These are phyloP conservation scores for Acephala macrosclerotiorum DNA, from an alignment of 2,329 filamentous ascomycete species.

Conservation along the genomic window DNA sequence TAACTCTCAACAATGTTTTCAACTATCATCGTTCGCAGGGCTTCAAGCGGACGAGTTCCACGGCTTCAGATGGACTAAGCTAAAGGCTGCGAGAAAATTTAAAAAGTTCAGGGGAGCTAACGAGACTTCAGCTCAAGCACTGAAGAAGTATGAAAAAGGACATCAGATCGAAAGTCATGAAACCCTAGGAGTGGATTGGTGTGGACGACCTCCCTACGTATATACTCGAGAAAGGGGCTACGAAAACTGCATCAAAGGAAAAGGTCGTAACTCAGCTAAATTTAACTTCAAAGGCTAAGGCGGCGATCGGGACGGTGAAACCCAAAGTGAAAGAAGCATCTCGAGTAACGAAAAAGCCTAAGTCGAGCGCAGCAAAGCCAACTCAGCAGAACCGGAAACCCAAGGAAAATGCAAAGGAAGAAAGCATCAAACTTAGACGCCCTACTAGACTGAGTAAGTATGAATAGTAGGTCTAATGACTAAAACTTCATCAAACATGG, in stretches of 20 bases:
- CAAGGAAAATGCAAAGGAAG: no score
- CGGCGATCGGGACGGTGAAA: no score
- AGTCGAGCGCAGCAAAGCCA: no score
- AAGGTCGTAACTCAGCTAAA: not conserved
- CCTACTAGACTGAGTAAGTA: no score
- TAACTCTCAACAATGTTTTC: not conserved
- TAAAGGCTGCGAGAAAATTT: not conserved
- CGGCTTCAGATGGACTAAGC: not conserved
- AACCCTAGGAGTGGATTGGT: not conserved
- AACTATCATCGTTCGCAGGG: not conserved
- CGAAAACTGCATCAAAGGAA: no score
- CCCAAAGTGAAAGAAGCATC: no score
- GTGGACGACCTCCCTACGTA: not conserved
- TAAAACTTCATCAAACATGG: no score
- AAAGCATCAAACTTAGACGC: no score
- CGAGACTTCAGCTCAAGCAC: not conserved
- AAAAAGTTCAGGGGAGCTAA: not conserved
- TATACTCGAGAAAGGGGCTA: not conserved
- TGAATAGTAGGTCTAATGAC: no score
- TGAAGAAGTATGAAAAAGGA: not conserved
- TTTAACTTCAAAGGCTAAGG: not conserved
- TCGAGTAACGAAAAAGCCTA: no score
- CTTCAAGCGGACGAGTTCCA: not conserved
- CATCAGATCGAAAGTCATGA: not conserved
- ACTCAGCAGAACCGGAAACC: no score